phyloP scores from a whole-genome alignment of 2,329 filamentous ascomycete genomes.

The Penicillium hordei region DNA sequence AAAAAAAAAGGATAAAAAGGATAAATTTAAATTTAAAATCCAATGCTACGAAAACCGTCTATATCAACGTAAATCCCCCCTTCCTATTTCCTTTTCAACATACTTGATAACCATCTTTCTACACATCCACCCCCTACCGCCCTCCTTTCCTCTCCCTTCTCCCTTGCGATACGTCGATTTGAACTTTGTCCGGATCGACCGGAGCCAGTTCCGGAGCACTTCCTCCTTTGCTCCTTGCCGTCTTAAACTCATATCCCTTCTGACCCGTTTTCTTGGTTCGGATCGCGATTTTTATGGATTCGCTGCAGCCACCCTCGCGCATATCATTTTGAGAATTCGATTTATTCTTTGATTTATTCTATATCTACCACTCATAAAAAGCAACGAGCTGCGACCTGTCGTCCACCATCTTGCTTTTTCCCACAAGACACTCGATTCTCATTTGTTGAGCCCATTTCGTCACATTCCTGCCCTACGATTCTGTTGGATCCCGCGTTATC shows the following conservation, averaged over 20 bases:
- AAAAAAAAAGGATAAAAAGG: neutral
- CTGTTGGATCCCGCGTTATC: constrained; percentile 27
- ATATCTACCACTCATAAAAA: constrained; percentile 22
- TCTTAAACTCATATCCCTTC: constrained; percentile 26
- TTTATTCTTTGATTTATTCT: constrained; percentile 4
- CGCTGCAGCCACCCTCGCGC: constrained; percentile 29
- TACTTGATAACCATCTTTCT: constrained; percentile 16
- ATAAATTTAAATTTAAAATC: constrained; percentile 5
- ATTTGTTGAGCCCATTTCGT: constrained; percentile 26
- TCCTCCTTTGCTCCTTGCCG: constrained; percentile 31
- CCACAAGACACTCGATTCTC: constrained; percentile 8
- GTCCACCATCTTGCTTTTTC: constrained; percentile 12
- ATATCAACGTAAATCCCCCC: constrained; percentile 35
- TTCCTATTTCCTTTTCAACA: constrained; percentile 16
- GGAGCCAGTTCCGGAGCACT: constrained; percentile 27
- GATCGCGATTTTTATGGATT: constrained; percentile 28
- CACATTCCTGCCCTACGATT: constrained; percentile 36
- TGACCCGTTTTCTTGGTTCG: constrained; percentile 25
- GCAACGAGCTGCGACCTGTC: constrained; percentile 25
- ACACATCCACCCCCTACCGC: constrained; percentile 14
- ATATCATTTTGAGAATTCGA: constrained; percentile 18
- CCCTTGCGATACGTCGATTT: constrained; percentile 33
- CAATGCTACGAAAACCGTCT: constrained; percentile 17
- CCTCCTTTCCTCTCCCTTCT: constrained; percentile 33
- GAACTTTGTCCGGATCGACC: constrained; percentile 32